Base-by-base conservation (phyloP, 495 filamentous ascomycete species). In the Schizothecium vesticola region DNA sequence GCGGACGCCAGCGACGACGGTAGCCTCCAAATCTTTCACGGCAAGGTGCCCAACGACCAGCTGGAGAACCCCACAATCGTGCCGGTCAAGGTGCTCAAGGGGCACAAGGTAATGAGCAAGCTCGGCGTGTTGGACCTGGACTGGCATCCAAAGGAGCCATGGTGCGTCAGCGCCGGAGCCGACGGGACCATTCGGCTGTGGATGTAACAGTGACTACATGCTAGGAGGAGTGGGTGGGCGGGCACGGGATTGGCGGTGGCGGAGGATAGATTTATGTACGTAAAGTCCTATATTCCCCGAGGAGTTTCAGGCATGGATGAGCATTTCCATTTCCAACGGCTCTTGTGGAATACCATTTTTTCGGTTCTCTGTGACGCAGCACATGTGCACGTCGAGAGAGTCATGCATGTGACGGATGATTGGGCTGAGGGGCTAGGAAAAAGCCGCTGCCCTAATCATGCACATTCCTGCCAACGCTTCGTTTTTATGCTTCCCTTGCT, bases 31-130 rank as follows among this genome's bases (percentile, higher is more conserved):
- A 90, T 99, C 36, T 97, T 97, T 84, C 95, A 99, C 78, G 95
- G 93, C 64, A 95, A 91, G 79, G 94, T 98, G 33, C 92, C 94
- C 33, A 90, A 87, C 67, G 95, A 98, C 76, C 83, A 96, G 81
- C 90, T 98, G 84, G 93, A 96, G 83, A 97, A 97, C 78, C 92
- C 95, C 24, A 92, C 88, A 56, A 96, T 99, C 73, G 95, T 98
- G 58, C 95, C 96, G 19, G 85, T 98, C 70, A 98, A 97, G 86
- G 90, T 96, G 71, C 85, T 99, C 67, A 90, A 87, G 79, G 95
- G 95, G 3, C 95, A 99, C 81, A 89, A 89, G 80, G 88, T 94
- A 2, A 87, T 85, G 73, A 86, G 81, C 72, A 90, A 89, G 71
- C 82, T 99, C 62, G 95, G 95, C 60, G 93, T 99, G 24, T 80